Conservation (phyloP, 352 stramenopile species). For the Globisporangium parvum region DNA sequence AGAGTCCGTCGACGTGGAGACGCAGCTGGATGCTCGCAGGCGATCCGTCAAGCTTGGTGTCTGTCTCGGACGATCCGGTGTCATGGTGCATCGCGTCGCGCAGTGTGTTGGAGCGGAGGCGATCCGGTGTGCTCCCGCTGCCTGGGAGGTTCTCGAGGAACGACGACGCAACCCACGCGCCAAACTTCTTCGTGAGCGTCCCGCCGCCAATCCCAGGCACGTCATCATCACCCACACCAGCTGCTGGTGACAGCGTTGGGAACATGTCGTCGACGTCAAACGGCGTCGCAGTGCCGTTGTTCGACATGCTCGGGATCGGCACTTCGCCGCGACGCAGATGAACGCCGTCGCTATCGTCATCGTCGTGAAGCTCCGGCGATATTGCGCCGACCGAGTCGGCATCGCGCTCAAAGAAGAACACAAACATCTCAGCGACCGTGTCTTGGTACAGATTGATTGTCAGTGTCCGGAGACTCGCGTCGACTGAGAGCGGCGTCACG, state of each 20-base stretch:
- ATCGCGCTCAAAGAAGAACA: slow-evolving; percentile 71
- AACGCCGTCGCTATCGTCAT: not conserved
- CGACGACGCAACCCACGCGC: slow-evolving; percentile 49
- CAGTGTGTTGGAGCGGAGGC: no score
- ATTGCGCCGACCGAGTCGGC: not conserved
- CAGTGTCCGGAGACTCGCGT: slow-evolving; percentile 61
- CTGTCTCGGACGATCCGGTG: slow-evolving; percentile 11
- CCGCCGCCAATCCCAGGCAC: slow-evolving; percentile 17
- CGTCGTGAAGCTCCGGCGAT: not conserved
- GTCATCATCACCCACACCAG: not conserved
- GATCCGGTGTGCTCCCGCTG: slow-evolving; percentile 4
- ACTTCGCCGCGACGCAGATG: not conserved
- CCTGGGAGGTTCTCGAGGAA: slow-evolving; percentile 38
- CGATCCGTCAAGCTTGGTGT: slow-evolving; percentile 16
- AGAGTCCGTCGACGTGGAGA: slow-evolving; percentile 64
- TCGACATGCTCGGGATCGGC: not conserved
- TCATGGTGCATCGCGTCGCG: slow-evolving; percentile 2
- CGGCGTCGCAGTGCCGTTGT: not conserved
- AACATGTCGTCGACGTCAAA: slow-evolving; percentile 10
- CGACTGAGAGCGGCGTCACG: slow-evolving; percentile 60
- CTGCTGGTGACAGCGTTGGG: slow-evolving; percentile 7
- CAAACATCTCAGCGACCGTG: slow-evolving; percentile 61
- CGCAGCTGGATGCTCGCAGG: slow-evolving; percentile 60
- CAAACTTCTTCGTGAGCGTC: slow-evolving; percentile 44
- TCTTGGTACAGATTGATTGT: slow-evolving; percentile 77